Evolutionary conservation across 768 basidiomycete species (phyloP).

Genomic region (Trametes cingulata): DNA sequence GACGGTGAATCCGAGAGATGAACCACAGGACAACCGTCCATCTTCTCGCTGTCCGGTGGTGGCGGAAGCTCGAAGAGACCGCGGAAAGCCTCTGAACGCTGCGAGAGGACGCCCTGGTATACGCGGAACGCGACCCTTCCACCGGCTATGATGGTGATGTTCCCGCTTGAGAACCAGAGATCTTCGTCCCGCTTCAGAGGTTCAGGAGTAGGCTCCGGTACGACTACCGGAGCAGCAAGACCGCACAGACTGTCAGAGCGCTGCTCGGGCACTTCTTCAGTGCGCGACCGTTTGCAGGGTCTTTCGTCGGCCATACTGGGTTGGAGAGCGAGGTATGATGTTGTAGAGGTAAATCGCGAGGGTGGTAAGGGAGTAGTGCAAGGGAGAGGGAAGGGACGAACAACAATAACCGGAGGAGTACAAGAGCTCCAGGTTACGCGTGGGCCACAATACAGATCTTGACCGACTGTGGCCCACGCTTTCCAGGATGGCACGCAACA

Average conservation of each 20-base stretch:
- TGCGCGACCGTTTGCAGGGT: background rate
- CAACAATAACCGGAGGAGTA: background rate
- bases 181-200: background rate
- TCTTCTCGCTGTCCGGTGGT: background rate
- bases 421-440: background rate
- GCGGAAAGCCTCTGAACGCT: constrained; percentile 17
- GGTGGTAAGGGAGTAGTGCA: background rate
- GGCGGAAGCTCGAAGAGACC: constrained; percentile 15
- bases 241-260: no score
- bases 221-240: background rate
- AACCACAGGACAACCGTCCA: constrained; percentile 16
- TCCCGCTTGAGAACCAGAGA: constrained; percentile 69
- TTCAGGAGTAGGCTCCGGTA: background rate
- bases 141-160: constrained; percentile 56
- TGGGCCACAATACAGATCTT: background rate
- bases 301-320: background rate
- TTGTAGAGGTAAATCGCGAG: background rate
- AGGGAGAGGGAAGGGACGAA: background rate
- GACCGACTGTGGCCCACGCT: background rate
- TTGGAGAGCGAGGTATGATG: background rate
- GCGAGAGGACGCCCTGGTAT: constrained; percentile 16
- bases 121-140: constrained; percentile 15
- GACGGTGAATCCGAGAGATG: constrained; percentile 9
- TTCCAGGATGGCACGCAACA: no score
- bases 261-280: background rate